Percentiles rank a stretch among this genome's conserved stretches.
These are phyloP conservation scores for Datura wrightii DNA, from an alignment of 257 asterid species.

Conservation along the genomic window DNA sequence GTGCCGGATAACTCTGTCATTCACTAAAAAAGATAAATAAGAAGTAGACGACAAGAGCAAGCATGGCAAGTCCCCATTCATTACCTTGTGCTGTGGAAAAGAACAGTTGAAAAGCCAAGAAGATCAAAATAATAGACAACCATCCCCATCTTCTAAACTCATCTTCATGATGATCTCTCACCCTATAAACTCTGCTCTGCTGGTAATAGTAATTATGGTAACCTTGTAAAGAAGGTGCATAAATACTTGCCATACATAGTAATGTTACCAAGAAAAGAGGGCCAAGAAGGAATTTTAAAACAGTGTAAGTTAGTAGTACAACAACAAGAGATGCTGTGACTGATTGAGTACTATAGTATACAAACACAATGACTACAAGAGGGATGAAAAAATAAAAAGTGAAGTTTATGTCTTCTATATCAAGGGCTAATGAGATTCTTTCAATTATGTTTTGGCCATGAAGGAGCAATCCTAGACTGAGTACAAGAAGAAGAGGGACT, in stretches of 20 bases:
- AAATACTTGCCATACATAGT: slow-evolving; percentile 49
- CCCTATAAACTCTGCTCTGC: slow-evolving; percentile 51
- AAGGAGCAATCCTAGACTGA: slow-evolving; percentile 63
- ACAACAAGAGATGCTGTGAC: slow-evolving; percentile 55
- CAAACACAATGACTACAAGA: slow-evolving; percentile 45
- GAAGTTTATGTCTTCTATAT: slow-evolving; percentile 54
- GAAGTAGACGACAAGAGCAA: slow-evolving; percentile 31
- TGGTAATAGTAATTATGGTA: slow-evolving; percentile 43
- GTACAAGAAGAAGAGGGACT: slow-evolving; percentile 59
- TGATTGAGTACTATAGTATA: slow-evolving; percentile 51
- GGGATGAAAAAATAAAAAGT: slow-evolving; percentile 56
- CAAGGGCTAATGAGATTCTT: slow-evolving; percentile 47
- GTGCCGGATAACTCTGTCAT: background rate
- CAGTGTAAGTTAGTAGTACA: slow-evolving; percentile 53
- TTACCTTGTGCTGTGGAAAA: slow-evolving; percentile 27
- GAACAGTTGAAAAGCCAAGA: slow-evolving; percentile 31
- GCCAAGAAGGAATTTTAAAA: slow-evolving; percentile 66
- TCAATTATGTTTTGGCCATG: slow-evolving; percentile 49
- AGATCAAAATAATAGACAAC: slow-evolving; percentile 28
- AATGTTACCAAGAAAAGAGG: slow-evolving; percentile 60
- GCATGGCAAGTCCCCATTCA: slow-evolving; percentile 39
- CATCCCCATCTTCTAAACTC: slow-evolving; percentile 33
- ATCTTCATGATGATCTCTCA: slow-evolving; percentile 30
- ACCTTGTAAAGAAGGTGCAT: slow-evolving; percentile 43
- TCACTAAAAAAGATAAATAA: slow-evolving; percentile 28